phyloP scores from a whole-genome alignment of 108 stramenopile species.

The Conticribra weissflogii region DNA sequence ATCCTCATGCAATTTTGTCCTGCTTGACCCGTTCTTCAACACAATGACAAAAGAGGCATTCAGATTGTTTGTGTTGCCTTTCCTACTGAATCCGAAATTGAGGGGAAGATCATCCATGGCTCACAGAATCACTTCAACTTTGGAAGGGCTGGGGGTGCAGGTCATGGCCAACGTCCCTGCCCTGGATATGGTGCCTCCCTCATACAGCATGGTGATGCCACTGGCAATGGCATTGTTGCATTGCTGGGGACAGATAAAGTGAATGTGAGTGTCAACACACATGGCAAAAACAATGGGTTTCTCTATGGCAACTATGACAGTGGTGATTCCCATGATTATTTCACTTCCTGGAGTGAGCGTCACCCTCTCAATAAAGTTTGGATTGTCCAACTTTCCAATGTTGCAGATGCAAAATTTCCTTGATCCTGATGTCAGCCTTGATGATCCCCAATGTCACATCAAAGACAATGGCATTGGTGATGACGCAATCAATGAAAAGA shows the following conservation, averaged over 20 bases:
- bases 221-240: constrained; percentile 92
- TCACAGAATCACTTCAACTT: constrained; percentile 95
- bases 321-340: constrained; percentile 91
- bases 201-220: constrained; percentile 95
- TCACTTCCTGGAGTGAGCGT: constrained; percentile 67
- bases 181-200: constrained; percentile 94
- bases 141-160: constrained; percentile 92
- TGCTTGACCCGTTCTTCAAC: constrained; percentile 85
- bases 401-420: constrained; percentile 89
- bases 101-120: constrained; percentile 91
- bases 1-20: constrained; percentile 98
- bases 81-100: constrained; percentile 97
- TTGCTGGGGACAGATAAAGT: constrained; percentile 98
- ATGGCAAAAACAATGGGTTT: constrained; percentile 95
- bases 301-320: constrained; percentile 98
- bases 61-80: constrained; percentile 92
- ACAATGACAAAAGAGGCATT: constrained; percentile 60
- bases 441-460: constrained; percentile 86
- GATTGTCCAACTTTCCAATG: constrained; percentile 98
- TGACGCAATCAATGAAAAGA: constrained; percentile 88
- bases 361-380: constrained; percentile 94
- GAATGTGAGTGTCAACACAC: constrained; percentile 95
- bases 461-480: constrained; percentile 96
- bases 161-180: constrained; percentile 96
- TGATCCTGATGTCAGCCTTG: constrained; percentile 96